Conservation (phyloP, 2,329 filamentous ascomycete genomes). For the Diaporthe sp. region DNA sequence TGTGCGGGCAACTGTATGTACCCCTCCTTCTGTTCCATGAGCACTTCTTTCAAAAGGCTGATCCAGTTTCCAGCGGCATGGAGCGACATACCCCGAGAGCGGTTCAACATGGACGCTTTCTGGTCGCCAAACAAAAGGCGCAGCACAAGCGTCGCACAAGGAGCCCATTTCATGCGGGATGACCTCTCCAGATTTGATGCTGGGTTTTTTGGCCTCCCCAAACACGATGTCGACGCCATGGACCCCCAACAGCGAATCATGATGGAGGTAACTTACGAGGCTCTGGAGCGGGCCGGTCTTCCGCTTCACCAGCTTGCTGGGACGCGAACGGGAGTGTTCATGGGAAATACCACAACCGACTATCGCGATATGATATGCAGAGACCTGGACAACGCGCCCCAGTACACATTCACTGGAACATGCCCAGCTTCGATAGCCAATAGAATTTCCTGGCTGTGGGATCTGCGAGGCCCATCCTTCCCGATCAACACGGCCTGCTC, state of each 20-base stretch:
- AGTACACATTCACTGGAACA: constrained; percentile 12
- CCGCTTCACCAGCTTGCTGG: background rate
- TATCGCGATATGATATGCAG: constrained; percentile 22
- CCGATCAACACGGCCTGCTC: constrained; percentile 55
- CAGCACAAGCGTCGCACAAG: constrained; percentile 4
- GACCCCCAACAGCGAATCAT: constrained; percentile 14
- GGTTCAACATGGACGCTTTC: constrained; percentile 17
- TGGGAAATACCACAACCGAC: constrained; percentile 1
- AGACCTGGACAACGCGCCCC: constrained; percentile 2
- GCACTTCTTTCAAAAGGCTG: background rate
- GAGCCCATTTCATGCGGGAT: constrained; percentile 1
- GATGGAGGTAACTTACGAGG: constrained; percentile 30
- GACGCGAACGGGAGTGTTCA: constrained; percentile 12
- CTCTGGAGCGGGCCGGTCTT: constrained; percentile 26
- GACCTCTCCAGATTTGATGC: constrained; percentile 9
- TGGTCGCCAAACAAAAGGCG: constrained; percentile 5
- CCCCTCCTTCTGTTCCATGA: background rate
- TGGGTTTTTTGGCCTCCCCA: constrained; percentile 1
- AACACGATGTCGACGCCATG: constrained; percentile 6
- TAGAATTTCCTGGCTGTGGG: constrained; percentile 51
- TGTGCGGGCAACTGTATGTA: constrained; percentile 11
- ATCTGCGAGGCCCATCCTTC: constrained; percentile 51
- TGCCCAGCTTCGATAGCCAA: constrained; percentile 47
- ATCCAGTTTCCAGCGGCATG: background rate
- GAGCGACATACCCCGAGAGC: constrained; percentile 8